A percentile compares a stretch with the other conserved stretches of the same genome.
phyloP scores from a whole-genome alignment of 106 monocot genomes.

The Allium fistulosum region DNA sequence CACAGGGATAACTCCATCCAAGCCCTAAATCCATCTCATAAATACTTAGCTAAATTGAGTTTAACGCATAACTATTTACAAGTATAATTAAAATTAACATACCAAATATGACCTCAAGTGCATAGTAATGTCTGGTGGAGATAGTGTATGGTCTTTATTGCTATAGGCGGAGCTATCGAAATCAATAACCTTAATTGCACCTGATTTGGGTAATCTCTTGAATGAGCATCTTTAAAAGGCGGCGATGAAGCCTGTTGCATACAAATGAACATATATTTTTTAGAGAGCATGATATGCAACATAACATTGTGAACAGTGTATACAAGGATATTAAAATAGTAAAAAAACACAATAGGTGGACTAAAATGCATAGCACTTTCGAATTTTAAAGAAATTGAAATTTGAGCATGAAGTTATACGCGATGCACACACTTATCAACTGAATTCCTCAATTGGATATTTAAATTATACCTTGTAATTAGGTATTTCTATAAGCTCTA shows the following conservation, averaged over 20 bases:
- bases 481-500: no score
- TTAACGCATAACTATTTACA: neutral
- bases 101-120: no score
- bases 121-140: no score
- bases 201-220: slow-evolving; percentile 77
- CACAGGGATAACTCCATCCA: no score
- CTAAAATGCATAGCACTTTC: no score
- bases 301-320: no score
- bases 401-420: neutral
- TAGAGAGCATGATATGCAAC: neutral
- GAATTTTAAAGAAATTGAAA: neutral
- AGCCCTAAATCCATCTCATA: slow-evolving; percentile 28
- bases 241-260: slow-evolving; percentile 24
- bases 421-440: slow-evolving; percentile 3
- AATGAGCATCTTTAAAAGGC: slow-evolving; percentile 25
- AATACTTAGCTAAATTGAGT: neutral
- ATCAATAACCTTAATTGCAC: slow-evolving; percentile 89
- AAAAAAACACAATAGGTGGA: neutral
- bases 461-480: no score
- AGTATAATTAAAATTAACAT: no score
- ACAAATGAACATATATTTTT: no score
- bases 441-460: neutral
- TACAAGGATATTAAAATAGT: neutral
- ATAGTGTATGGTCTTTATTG: no score
- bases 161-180: slow-evolving; percentile 92